Evolutionary conservation across 2,329 filamentous ascomycete genomes (phyloP).

Genomic region (Alternaria dauci): DNA sequence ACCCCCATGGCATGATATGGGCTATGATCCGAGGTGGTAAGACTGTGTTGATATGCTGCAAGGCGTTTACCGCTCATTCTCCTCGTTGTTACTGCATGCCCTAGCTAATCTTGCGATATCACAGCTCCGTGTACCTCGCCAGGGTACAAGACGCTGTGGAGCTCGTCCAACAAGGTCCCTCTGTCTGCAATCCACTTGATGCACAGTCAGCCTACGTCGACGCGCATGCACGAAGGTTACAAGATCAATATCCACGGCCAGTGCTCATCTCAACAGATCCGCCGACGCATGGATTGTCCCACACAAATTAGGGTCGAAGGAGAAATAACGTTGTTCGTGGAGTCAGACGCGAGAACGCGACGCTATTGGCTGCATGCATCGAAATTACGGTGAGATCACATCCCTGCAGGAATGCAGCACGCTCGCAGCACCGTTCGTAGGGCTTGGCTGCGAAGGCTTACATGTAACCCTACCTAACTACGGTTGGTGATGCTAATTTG

Average conservation of each 20-base stretch:
- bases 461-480: constrained; percentile 5
- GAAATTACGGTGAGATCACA: constrained; percentile 37
- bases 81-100: neutral
- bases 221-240: constrained; percentile 3
- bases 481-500: neutral
- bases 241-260: neutral
- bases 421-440: constrained; percentile 23
- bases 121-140: neutral
- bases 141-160: constrained; percentile 1
- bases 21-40: too few relatives aligned
- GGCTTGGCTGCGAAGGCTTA: constrained; percentile 37
- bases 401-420: constrained; percentile 22
- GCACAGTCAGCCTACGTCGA: constrained; percentile 6
- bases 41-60: neutral
- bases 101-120: neutral
- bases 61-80: constrained; percentile 11
- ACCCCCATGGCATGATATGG: too few relatives aligned
- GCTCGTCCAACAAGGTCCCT: neutral
- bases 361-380: constrained; percentile 3
- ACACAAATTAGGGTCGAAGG: neutral
- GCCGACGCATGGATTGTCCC: constrained; percentile 7
- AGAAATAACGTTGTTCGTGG: neutral
- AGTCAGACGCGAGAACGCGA: neutral
- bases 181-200: neutral
- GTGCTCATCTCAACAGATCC: neutral